A percentile compares a stretch with the other conserved stretches of the same genome.
Conservation (phyloP, 345 rosid genomes). For the Salix dunnii region DNA sequence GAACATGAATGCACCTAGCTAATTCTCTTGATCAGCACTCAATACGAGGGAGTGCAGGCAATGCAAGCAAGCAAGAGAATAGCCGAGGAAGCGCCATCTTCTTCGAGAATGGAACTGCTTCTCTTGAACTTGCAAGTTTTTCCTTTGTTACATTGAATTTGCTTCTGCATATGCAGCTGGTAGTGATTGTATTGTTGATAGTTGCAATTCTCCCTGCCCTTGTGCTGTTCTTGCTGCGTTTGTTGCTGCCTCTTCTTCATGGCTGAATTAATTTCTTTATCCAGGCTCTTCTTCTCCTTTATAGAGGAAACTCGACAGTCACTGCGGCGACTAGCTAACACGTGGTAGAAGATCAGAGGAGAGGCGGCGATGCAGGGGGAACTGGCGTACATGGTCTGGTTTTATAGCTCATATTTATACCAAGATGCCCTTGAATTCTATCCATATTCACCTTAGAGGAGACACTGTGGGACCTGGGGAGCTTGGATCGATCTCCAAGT, state of each 20-base stretch:
- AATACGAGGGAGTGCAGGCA: conserved; percentile 59
- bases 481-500: background rate
- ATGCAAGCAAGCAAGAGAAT: conserved; percentile 86
- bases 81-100: conserved; percentile 87
- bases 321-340: background rate
- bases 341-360: background rate
- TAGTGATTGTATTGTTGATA: conserved; percentile 3
- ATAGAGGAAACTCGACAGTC: background rate
- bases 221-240: conserved; percentile 34
- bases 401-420: conserved; percentile 26
- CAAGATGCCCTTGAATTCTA: conserved; percentile 27
- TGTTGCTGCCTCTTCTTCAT: conserved; percentile 44
- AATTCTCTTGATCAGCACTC: background rate
- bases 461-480: background rate
- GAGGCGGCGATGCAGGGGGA: conserved; percentile 21
- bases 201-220: background rate
- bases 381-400: conserved; percentile 9
- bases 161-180: conserved; percentile 30
- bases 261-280: conserved; percentile 48
- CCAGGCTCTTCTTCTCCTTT: background rate
- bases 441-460: background rate
- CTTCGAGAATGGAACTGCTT: conserved; percentile 65
- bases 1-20: background rate
- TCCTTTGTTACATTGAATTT: conserved; percentile 66
- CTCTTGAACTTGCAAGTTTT: conserved; percentile 68